Evolutionary conservation across 176 grass and related monocot species (phyloP).

Genomic region (Typha latifolia): DNA sequence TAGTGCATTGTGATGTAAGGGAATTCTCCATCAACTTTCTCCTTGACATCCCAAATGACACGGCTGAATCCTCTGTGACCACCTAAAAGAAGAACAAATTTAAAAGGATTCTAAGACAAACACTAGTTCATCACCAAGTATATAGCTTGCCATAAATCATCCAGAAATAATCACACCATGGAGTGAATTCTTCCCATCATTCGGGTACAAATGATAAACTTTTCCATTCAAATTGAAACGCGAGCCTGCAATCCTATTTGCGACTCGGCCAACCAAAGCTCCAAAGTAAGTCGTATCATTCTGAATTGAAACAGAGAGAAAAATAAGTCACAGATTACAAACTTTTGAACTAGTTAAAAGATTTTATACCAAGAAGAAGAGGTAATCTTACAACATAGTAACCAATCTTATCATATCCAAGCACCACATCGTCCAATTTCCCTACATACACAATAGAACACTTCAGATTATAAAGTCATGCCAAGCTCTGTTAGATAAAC

Average conservation of each 20-base stretch:
- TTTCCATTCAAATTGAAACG: conserved; percentile 41
- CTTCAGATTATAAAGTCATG: not conserved
- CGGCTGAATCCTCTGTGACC: conserved; percentile 79
- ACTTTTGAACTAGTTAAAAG: not conserved
- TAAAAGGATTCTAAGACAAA: not conserved
- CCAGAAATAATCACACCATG: conserved; percentile 35
- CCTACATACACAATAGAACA: conserved; percentile 29
- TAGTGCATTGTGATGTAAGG: conserved; percentile 88
- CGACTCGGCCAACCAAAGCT: conserved; percentile 69
- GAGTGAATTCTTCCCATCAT: conserved; percentile 68
- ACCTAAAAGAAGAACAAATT: conserved; percentile 12
- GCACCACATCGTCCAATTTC: conserved; percentile 64
- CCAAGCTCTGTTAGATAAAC: no score
- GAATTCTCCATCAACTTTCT: conserved; percentile 45
- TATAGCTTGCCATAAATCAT: conserved; percentile 5
- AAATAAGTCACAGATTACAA: not conserved
- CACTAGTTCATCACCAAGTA: not conserved
- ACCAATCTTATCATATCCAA: conserved; percentile 64
- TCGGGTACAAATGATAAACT: conserved; percentile 38
- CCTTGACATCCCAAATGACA: conserved; percentile 67
- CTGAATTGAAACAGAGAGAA: conserved; percentile 5
- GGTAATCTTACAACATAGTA: conserved; percentile 46
- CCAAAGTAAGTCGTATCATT: conserved; percentile 79
- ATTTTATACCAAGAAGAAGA: not conserved
- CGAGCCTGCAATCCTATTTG: conserved; percentile 72